A percentile compares a stretch with the other conserved stretches of the same genome.
phyloP scores from a whole-genome alignment of 345 rosid genomes.

The Citrus mangshanensis region DNA sequence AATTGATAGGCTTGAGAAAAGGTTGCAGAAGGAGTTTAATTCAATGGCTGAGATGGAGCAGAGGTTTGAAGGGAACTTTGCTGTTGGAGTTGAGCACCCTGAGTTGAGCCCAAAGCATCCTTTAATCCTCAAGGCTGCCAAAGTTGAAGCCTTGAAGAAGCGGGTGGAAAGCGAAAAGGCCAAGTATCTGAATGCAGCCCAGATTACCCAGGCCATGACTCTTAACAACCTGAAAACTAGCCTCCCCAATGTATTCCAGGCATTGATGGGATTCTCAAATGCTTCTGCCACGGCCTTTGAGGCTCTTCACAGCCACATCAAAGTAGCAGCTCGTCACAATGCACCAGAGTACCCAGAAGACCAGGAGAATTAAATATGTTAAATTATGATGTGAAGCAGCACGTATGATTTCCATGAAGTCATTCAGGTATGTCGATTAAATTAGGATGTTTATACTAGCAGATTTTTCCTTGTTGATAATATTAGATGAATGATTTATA shows the following conservation, averaged over 20 bases:
- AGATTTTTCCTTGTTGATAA: not conserved
- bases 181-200: slow-evolving; percentile 45
- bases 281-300: slow-evolving; percentile 57
- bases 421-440: not conserved
- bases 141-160: slow-evolving; percentile 53
- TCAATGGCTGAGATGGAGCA: slow-evolving; percentile 60
- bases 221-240: slow-evolving; percentile 63
- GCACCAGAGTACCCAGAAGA: slow-evolving; percentile 23
- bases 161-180: slow-evolving; percentile 52
- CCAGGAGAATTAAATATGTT: not conserved
- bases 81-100: slow-evolving; percentile 29
- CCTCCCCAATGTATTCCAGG: slow-evolving; percentile 77
- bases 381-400: not conserved
- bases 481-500: not conserved
- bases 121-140: slow-evolving; percentile 53
- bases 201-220: slow-evolving; percentile 56
- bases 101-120: slow-evolving; percentile 69
- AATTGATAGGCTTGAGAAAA: slow-evolving; percentile 54
- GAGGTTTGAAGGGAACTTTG: slow-evolving; percentile 39
- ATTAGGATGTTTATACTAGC: not conserved
- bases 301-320: slow-evolving; percentile 36
- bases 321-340: slow-evolving; percentile 22
- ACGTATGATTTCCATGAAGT: not conserved
- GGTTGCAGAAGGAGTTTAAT: slow-evolving; percentile 58
- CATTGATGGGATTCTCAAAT: slow-evolving; percentile 54